Conservation (phyloP, 805 yeast species). For the Cyberlindnera petersonii region DNA sequence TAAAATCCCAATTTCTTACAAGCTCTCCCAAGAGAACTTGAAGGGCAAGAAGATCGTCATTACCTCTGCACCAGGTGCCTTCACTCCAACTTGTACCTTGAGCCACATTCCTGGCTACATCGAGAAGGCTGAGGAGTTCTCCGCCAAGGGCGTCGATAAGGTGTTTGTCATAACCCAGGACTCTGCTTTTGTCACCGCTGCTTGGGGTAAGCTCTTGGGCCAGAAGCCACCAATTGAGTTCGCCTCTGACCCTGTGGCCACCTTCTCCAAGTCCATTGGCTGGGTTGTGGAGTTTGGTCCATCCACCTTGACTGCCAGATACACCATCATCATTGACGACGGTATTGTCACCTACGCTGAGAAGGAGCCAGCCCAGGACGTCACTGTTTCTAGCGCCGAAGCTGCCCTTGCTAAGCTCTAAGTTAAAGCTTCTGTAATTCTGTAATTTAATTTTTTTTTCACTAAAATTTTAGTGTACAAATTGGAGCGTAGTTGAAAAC, state of each 20-base stretch:
- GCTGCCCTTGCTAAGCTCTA: constrained; percentile 29
- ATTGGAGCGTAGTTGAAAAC: too few species aligned
- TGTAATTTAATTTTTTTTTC: too few species aligned
- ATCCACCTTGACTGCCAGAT: constrained; percentile 59
- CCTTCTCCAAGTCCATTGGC: constrained; percentile 58
- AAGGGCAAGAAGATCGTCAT: constrained; percentile 44
- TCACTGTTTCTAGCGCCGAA: constrained; percentile 27
- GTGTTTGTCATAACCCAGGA: constrained; percentile 62
- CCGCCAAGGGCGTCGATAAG: constrained; percentile 54
- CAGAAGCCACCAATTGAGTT: constrained; percentile 39
- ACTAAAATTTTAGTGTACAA: too few species aligned
- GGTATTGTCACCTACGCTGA: constrained; percentile 49
- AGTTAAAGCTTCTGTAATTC: background rate
- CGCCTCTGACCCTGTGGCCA: constrained; percentile 63
- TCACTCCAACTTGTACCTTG: constrained; percentile 77
- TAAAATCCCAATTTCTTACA: constrained; percentile 24
- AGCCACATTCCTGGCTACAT: constrained; percentile 70
- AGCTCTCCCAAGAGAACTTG: constrained; percentile 25
- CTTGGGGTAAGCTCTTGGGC: constrained; percentile 52
- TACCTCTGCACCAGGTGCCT: constrained; percentile 83
- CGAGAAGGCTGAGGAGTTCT: constrained; percentile 44
- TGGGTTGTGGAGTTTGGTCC: constrained; percentile 50
- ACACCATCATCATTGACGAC: constrained; percentile 63
- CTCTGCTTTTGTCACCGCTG: constrained; percentile 66
- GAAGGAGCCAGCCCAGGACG: constrained; percentile 28